Conservation (phyloP, 2,329 filamentous ascomycete genomes). For the Verticillium klebahnii region DNA sequence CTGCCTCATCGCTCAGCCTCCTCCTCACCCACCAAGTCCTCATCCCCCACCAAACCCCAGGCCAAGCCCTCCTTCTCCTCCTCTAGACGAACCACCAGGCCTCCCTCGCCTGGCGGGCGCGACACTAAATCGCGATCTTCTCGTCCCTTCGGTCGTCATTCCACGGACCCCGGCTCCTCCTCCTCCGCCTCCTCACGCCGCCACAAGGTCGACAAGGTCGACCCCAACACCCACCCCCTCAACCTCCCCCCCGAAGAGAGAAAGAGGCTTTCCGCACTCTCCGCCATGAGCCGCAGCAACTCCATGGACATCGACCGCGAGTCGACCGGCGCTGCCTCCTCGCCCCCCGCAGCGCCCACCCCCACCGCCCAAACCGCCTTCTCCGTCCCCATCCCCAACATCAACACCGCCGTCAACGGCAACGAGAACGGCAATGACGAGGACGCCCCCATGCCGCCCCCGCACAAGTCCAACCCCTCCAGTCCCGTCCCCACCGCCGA, state of each 20-base stretch:
- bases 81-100: conserved; percentile 21
- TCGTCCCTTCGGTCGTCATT: conserved; percentile 41
- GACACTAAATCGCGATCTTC: conserved; percentile 36
- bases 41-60: conserved; percentile 28
- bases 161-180: conserved; percentile 40
- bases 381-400: conserved; percentile 49
- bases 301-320: conserved; percentile 73
- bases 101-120: conserved; percentile 18
- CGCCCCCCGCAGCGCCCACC: conserved; percentile 42
- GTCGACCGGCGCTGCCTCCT: conserved; percentile 44
- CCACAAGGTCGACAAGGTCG: conserved; percentile 53
- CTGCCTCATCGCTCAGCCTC: conserved; percentile 28
- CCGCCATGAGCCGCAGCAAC: conserved; percentile 57
- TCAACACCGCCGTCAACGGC: conserved; percentile 38
- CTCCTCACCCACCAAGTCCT: conserved; percentile 18
- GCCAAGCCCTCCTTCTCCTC: conserved; percentile 23
- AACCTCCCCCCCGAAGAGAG: conserved; percentile 89
- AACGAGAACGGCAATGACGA: conserved; percentile 37
- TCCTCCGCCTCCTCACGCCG: conserved; percentile 35
- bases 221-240: conserved; percentile 76
- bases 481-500: conserved; percentile 49
- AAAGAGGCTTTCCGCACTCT: conserved; percentile 67
- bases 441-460: conserved; percentile 63
- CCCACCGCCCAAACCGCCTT: conserved; percentile 38
- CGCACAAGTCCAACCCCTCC: conserved; percentile 61